phyloP scores from a whole-genome alignment of 257 asterid species.

The Solanum tarijense region DNA sequence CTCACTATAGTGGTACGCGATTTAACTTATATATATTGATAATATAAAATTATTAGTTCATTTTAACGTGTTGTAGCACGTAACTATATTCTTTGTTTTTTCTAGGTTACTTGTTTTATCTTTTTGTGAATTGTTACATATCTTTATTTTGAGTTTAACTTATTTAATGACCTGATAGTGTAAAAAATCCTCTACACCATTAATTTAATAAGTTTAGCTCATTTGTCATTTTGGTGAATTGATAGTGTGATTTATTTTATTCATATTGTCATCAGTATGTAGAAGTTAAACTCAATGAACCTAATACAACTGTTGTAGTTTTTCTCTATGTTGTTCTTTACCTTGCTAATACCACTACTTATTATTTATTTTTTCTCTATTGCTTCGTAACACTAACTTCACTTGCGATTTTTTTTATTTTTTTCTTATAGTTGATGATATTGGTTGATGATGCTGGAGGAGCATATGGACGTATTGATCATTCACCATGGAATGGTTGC shows the following conservation, averaged over 20 bases:
- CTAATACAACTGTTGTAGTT: background rate
- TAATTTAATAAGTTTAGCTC: background rate
- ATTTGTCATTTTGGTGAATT: background rate
- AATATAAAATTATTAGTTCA: background rate
- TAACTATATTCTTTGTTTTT: background rate
- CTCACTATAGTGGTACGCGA: slow-evolving; percentile 60
- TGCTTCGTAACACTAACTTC: background rate
- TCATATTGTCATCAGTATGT: background rate
- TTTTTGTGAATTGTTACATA: background rate
- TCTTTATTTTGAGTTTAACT: background rate
- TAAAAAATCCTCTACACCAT: background rate
- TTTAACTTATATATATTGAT: background rate
- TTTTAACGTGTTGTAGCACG: background rate
- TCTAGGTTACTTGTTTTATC: background rate
- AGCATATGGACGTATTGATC: slow-evolving; percentile 59
- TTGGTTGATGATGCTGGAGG: slow-evolving; percentile 84
- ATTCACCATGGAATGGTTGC: slow-evolving; percentile 96
- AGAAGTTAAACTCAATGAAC: background rate
- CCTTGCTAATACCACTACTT: background rate
- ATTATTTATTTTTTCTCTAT: too few species aligned
- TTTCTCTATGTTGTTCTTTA: background rate
- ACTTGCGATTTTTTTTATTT: background rate
- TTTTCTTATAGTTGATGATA: slow-evolving; percentile 45
- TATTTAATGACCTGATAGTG: background rate
- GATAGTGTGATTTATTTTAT: background rate